These are phyloP conservation scores for Blastomyces parvus DNA, from an alignment of 2,329 filamentous ascomycete genomes.

Conservation along the genomic window DNA sequence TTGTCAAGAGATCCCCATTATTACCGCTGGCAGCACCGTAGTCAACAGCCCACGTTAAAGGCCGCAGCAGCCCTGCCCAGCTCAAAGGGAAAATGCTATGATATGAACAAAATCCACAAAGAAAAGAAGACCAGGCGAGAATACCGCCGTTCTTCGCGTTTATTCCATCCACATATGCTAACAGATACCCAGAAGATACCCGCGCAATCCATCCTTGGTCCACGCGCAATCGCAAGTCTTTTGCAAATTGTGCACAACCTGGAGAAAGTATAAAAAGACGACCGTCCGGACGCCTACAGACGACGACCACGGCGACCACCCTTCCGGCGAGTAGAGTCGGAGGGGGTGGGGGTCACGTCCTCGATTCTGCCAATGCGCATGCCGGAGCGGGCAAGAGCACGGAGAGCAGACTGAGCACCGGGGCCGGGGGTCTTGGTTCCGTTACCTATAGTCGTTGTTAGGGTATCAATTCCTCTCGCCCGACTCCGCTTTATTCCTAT, in stretches of 20 bases:
- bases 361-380: conserved; percentile 99
- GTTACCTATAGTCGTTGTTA: conserved; percentile 54
- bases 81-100: conserved; percentile 5
- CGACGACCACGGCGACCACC: conserved; percentile 99
- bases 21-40: conserved; percentile 1
- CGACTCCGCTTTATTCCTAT: background rate
- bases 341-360: conserved; percentile 98
- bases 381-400: conserved; percentile 94
- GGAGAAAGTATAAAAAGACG: conserved; percentile 4
- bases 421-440: conserved; percentile 99
- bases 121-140: conserved; percentile 42
- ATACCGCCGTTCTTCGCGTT: conserved; percentile 45
- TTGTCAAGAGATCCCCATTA: background rate
- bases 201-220: conserved; percentile 25
- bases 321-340: conserved; percentile 99
- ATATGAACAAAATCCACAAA: conserved; percentile 12
- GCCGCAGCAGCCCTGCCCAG: background rate
- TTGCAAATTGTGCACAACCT: conserved; percentile 3
- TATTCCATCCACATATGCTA: conserved; percentile 39
- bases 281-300: conserved; percentile 60
- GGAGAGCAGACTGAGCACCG: conserved; percentile 97
- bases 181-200: conserved; percentile 25
- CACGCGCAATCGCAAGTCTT: conserved; percentile 14
- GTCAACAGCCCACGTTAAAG: background rate
- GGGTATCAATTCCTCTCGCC: background rate